phyloP scores from a whole-genome alignment of 345 rosid species.

The Hypericum perforatum region DNA sequence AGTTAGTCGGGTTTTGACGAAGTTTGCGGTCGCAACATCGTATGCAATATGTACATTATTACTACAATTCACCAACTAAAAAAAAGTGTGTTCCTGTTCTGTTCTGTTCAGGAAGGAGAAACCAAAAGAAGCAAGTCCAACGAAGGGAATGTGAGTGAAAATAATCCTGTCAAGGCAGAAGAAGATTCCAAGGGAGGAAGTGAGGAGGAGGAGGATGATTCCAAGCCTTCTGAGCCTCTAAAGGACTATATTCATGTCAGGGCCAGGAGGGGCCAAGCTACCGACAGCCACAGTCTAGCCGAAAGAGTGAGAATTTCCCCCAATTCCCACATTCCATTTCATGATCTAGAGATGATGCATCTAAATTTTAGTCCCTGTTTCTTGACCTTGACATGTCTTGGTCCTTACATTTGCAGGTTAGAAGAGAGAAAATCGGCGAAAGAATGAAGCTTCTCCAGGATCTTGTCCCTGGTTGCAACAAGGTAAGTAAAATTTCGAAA shows the following conservation, averaged over 20 bases:
- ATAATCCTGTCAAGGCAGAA: conserved; percentile 20
- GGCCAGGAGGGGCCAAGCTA: conserved; percentile 95
- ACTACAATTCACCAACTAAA: too few relatives aligned
- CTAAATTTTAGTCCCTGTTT: too few relatives aligned
- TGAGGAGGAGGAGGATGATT: conserved; percentile 14
- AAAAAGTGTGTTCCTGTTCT: too few relatives aligned
- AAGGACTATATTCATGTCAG: conserved; percentile 90
- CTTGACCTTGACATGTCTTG: too few relatives aligned
- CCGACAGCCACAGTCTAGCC: conserved; percentile 92
- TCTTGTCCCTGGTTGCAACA: conserved; percentile 96
- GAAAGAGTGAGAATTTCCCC: conserved; percentile 55
- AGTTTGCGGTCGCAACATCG: too few relatives aligned
- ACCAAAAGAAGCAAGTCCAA: conserved; percentile 24
- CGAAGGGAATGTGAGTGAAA: conserved; percentile 24
- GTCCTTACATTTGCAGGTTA: conserved; percentile 33
- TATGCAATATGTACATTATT: too few relatives aligned
- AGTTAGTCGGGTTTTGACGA: too few relatives aligned
- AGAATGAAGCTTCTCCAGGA: conserved; percentile 95
- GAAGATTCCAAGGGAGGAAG: conserved; percentile 9
- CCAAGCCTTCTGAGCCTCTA: conserved; percentile 52
- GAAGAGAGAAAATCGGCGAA: conserved; percentile 93
- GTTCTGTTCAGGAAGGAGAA: conserved; percentile 29
- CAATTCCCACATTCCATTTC: too few relatives aligned
- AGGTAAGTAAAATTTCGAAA: conserved; percentile 28
- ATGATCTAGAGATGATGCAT: too few relatives aligned